A percentile compares a stretch with the other conserved stretches of the same genome.
phyloP scores from a whole-genome alignment of 192 early-diverging fungal genomes.

The Powellomyces hirtus region DNA sequence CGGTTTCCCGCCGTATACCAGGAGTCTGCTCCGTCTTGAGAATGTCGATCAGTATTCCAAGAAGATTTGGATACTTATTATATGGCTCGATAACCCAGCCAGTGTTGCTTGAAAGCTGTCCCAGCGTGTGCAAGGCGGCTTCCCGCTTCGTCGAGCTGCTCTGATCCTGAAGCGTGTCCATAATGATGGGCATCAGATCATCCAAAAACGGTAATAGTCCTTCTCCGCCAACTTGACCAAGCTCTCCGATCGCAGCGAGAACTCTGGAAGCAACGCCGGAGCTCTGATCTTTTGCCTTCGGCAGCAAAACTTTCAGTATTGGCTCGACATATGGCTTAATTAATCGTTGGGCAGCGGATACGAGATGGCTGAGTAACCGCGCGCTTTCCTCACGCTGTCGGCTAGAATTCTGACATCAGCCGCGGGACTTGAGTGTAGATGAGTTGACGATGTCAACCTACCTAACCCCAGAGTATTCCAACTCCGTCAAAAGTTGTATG shows the following conservation, averaged over 20 bases:
- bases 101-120: constrained; percentile 80
- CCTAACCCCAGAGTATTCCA: constrained; percentile 80
- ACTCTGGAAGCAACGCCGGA: constrained; percentile 77
- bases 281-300: constrained; percentile 72
- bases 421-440: neutral
- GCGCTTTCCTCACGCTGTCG: constrained; percentile 86
- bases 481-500: constrained; percentile 83
- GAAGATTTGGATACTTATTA: constrained; percentile 78
- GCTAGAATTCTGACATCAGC: no score
- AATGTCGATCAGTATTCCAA: constrained; percentile 74
- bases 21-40: constrained; percentile 77
- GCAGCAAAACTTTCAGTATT: constrained; percentile 79
- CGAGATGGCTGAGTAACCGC: constrained; percentile 71
- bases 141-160: constrained; percentile 78
- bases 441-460: constrained; percentile 11
- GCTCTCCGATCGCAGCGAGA: constrained; percentile 76
- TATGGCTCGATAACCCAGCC: constrained; percentile 90
- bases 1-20: constrained; percentile 75
- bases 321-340: constrained; percentile 89
- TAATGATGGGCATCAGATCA: constrained; percentile 78
- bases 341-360: constrained; percentile 72
- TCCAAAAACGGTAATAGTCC: constrained; percentile 79
- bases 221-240: constrained; percentile 80
- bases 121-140: constrained; percentile 83
- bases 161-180: constrained; percentile 87